Percentiles rank a stretch among this genome's conserved stretches.
phyloP scores from a whole-genome alignment of 345 rosid genomes.

The Mercurialis annua region DNA sequence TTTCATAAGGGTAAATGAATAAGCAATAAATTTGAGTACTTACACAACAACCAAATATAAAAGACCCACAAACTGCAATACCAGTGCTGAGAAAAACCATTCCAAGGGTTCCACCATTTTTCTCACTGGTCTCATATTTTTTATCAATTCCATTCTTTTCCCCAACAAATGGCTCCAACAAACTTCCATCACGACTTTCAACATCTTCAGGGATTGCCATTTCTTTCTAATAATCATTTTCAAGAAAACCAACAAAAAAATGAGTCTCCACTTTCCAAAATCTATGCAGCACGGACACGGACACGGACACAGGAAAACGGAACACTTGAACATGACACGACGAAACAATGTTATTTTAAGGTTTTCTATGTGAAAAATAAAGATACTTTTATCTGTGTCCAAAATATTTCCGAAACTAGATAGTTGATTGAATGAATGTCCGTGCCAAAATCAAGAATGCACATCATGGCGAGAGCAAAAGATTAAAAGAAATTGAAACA shows the following conservation, averaged over 20 bases:
- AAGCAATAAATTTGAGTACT: background rate
- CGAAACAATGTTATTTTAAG: no score
- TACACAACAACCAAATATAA: slow-evolving; percentile 50
- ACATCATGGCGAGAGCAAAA: background rate
- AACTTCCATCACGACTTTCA: background rate
- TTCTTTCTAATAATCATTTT: background rate
- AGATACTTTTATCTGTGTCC: no score
- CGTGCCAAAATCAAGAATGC: background rate
- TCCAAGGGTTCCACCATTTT: slow-evolving; percentile 13
- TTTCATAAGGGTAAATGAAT: no score
- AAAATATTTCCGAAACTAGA: no score
- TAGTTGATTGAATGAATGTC: background rate
- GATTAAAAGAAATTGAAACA: no score
- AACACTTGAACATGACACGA: no score
- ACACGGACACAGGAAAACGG: no score
- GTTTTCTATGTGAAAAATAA: no score
- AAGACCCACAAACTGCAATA: slow-evolving; percentile 56
- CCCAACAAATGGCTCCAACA: slow-evolving; percentile 37
- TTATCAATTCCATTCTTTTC: slow-evolving; percentile 14
- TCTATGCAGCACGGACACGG: no score
- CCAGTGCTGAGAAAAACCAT: slow-evolving; percentile 51
- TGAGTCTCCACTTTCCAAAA: background rate
- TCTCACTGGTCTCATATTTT: slow-evolving; percentile 10
- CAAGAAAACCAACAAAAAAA: background rate
- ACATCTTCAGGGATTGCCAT: slow-evolving; percentile 1